Evolutionary conservation across 768 basidiomycete species (phyloP), one percentile per base, ranked within the genome.

Genomic region (Lactifluus piperatus): DNA sequence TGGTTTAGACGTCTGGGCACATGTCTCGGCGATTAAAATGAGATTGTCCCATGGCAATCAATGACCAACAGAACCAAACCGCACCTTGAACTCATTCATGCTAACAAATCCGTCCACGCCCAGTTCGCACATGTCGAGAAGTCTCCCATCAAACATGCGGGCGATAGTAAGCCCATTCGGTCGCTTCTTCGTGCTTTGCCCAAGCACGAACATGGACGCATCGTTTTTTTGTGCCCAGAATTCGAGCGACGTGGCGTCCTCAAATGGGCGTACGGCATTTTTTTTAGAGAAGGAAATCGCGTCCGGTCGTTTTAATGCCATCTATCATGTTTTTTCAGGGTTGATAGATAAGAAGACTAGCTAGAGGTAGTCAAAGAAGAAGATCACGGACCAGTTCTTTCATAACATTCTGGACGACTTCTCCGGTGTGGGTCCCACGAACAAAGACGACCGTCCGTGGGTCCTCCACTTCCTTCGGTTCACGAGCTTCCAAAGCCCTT

Each of bases 161-260:
- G 85, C 88, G 67, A 97, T 82, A 0, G 87, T 83, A 62, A 99
- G 71, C 26, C 88, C 85, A 66, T 97, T 79, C 8, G 95, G 97
- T 52, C 94, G 77, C 70, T 99, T 99, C 74, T 99, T 99, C 27
- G 86, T 91, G 67, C 86, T 91, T 67, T 94, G 87, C 1, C 93
- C 97, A 34, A 97, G 74, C 13, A 95, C 73, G 68, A 97, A 97
- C 69, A 98, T 76, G 2, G 86, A 86, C 3, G 94, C 93, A 65
- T 98, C 97, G 73, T 98, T 98, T 74, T 98, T 99, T 13, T 76
- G 68, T 1, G 87, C 77, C 91, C 94, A 99, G 71, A 98, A 98
- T 64, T 91, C 91, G 32, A 99, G 77, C 1, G 92, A 91, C 1
- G 84, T 73, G 22, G 80, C 69, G 57, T 89, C 79, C 66, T 98